These are phyloP conservation scores for Bruguiera parviflora DNA, from an alignment of 345 rosid species.

Conservation along the genomic window DNA sequence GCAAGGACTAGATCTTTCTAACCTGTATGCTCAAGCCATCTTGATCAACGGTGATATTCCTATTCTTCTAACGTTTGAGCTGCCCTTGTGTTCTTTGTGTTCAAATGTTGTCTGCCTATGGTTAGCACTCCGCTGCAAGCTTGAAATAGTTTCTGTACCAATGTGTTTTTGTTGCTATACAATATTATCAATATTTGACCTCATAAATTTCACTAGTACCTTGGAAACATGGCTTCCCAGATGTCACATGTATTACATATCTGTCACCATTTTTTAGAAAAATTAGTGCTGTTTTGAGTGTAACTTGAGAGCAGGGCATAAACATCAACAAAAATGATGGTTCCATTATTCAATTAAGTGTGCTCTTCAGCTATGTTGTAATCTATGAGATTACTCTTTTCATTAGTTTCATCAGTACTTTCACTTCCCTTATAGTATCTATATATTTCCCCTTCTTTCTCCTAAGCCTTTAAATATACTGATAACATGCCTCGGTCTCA, in stretches of 20 bases:
- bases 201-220: not conserved
- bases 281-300: not conserved
- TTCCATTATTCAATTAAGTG: not conserved
- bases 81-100: not conserved
- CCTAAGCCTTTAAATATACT: too few relatives aligned
- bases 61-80: not conserved
- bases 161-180: not conserved
- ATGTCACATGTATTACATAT: not conserved
- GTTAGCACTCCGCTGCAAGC: not conserved
- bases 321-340: not conserved
- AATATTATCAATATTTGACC: not conserved
- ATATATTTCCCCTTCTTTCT: too few relatives aligned
- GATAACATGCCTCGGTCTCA: too few relatives aligned
- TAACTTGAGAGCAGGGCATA: not conserved
- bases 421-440: too few relatives aligned
- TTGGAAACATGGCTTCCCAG: not conserved
- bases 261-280: not conserved
- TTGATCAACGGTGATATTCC: conserved; percentile 65
- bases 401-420: not conserved
- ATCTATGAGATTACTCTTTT: not conserved
- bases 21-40: conserved; percentile 72
- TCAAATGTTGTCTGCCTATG: not conserved
- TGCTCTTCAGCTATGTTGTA: not conserved
- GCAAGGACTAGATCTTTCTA: conserved; percentile 62
- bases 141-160: not conserved